A percentile compares a stretch with the other conserved stretches of the same genome.
phyloP scores from a whole-genome alignment of 495 filamentous ascomycete species.

The Aspergillus biplanus region DNA sequence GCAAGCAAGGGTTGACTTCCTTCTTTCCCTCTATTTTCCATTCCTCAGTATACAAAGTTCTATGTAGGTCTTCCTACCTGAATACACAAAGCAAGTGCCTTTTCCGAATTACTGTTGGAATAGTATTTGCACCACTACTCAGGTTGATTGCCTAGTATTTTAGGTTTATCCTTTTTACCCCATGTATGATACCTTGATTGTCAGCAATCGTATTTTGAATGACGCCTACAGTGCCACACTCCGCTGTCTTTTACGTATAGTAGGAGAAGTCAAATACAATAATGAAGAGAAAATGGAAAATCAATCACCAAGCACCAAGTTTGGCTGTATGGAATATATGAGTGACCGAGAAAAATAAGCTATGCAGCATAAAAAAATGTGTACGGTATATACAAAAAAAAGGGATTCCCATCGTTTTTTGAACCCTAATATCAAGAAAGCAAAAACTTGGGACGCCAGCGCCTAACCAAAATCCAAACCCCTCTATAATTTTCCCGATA shows the following conservation, averaged over 20 bases:
- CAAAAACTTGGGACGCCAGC: neutral
- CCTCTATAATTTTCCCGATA: neutral
- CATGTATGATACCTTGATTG: neutral
- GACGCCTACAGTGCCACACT: too few relatives aligned
- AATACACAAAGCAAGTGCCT: too few relatives aligned
- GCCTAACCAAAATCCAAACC: neutral
- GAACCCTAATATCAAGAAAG: neutral
- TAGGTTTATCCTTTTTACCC: neutral
- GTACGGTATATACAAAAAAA: neutral
- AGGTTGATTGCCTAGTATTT: neutral
- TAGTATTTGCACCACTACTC: too few relatives aligned
- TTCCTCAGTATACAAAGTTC: neutral
- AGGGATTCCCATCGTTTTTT: neutral
- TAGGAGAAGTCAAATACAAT: too few relatives aligned
- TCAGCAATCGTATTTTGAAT: neutral
- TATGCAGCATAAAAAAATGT: neutral
- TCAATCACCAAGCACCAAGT: too few relatives aligned
- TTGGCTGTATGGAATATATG: too few relatives aligned
- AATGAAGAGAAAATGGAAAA: too few relatives aligned
- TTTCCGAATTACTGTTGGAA: too few relatives aligned
- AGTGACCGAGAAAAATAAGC: too few relatives aligned
- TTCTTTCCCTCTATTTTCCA: neutral
- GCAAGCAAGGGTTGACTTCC: constrained; percentile 32
- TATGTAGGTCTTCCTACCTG: too few relatives aligned
- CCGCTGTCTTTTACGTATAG: too few relatives aligned